Base-by-base conservation (phyloP, 2,329 filamentous ascomycete genomes). In the Biscogniauxia sp. region DNA sequence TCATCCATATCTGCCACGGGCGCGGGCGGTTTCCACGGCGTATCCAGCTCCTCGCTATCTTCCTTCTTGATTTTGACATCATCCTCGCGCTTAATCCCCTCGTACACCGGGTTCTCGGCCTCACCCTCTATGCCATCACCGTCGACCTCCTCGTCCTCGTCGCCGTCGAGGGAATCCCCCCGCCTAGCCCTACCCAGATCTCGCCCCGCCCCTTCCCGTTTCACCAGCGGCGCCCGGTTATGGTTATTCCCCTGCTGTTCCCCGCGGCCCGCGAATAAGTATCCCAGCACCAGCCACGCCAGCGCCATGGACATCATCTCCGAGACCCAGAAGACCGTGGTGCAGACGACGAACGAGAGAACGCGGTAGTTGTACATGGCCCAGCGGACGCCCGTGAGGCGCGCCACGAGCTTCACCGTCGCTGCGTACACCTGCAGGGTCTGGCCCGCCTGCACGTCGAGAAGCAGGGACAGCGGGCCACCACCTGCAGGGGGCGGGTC, bases 291-390 rank as follows among this genome's bases (percentile, higher is more conserved):
- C 1, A 83, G 73, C 89, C 91, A 96, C 0, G 84, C 87, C 0
- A 88, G 45, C 0, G 81, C 79, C 73, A 90, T 84, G 51, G 88
- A 89, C 0, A 86, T 65, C 69, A 96, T 81, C 71, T 94, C 92
- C 13, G 86, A 85, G 1, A 79, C 72, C 92, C 93, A 98, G 75
- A 97, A 97, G 0, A 85, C 67, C 0, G 79, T 75, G 0, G 88
- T 91, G 69, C 93, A 90, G 0, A 88, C 70, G 0, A 90, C 56
- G 61, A 92, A 93, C 5, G 87, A 87, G 1, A 86, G 74, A 41
- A 95, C 70, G 13, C 90, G 86, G 77, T 94, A 89, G 63, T 92
- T 88, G 70, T 95, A 95, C 91, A 99, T 96, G 58, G 93, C 69
- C 86, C 90, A 95, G 54, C 90, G 80, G 62, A 97, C 74, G 0